These are phyloP conservation scores for Dispira simplex DNA, from an alignment of 192 early-diverging fungal species.

Conservation along the genomic window DNA sequence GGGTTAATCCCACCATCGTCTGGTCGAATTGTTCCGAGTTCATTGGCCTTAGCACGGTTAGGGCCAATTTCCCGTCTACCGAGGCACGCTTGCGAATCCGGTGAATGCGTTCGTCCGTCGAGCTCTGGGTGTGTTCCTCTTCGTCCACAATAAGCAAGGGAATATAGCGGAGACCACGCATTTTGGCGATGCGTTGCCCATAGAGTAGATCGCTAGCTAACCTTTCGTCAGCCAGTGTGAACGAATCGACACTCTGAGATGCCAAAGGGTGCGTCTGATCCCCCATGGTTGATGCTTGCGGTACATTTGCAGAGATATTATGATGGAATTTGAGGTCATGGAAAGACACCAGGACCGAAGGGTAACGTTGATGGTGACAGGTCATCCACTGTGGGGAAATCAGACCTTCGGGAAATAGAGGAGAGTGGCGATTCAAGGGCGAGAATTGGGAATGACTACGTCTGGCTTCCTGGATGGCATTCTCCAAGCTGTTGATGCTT, in stretches of 20 bases:
- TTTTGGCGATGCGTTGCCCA: constrained; percentile 2
- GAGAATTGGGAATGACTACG: constrained; percentile 36
- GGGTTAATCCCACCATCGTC: background rate
- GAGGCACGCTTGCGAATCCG: constrained; percentile 31
- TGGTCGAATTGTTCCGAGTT: constrained; percentile 5
- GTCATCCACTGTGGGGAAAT: constrained; percentile 51
- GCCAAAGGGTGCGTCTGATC: background rate
- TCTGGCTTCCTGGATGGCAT: background rate
- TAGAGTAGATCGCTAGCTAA: constrained; percentile 3
- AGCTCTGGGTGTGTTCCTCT: constrained; percentile 2
- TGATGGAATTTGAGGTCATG: constrained; percentile 46
- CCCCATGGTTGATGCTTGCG: background rate
- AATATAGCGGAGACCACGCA: background rate
- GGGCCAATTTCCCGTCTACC: constrained; percentile 38
- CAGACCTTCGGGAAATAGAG: constrained; percentile 73
- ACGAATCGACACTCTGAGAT: background rate
- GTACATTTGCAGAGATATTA: constrained; percentile 10
- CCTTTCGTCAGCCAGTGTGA: constrained; percentile 7
- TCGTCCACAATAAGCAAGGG: constrained; percentile 1
- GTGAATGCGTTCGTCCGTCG: constrained; percentile 23
- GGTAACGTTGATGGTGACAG: constrained; percentile 42
- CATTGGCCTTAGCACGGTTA: constrained; percentile 15
- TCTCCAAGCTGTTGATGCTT: background rate
- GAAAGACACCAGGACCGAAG: constrained; percentile 50
- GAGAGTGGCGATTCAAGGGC: constrained; percentile 46